Evolutionary conservation across 306 rosid genomes (phyloP).

Genomic region (Fragaria vesca): DNA sequence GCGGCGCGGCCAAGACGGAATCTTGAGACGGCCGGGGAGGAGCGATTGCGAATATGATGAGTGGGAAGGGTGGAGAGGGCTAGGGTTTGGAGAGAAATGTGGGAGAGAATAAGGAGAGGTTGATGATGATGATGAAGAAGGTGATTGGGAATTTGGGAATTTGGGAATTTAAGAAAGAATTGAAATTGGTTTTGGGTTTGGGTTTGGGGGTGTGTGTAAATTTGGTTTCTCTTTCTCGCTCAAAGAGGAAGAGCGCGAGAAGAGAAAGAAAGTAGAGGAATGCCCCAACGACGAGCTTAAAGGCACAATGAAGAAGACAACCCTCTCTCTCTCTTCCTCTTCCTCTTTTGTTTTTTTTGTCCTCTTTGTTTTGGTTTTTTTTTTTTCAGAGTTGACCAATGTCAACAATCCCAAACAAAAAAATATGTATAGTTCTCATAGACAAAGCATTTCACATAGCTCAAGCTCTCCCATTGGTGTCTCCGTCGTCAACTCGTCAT

Average conservation of each 20-base stretch:
- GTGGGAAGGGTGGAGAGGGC: background rate
- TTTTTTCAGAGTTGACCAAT: no score
- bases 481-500: no score
- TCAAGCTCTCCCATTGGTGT: no score
- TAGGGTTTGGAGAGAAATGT: slow-evolving; percentile 19
- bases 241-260: slow-evolving; percentile 28
- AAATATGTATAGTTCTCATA: no score
- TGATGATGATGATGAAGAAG: background rate
- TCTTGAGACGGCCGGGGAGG: slow-evolving; percentile 13
- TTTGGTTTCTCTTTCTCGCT: slow-evolving; percentile 21
- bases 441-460: no score
- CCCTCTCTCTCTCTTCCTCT: background rate
- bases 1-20: slow-evolving; percentile 3
- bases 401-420: no score
- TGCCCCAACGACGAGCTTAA: background rate
- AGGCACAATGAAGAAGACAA: background rate
- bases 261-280: slow-evolving; percentile 17
- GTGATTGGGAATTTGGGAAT: background rate
- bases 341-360: no score
- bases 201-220: no score
- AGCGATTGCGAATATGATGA: background rate
- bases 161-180: slow-evolving; percentile 3
- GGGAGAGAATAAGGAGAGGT: background rate
- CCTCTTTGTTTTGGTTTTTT: no score
- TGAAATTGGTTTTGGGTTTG: background rate